These are phyloP conservation scores for Boechera retrofracta DNA, from an alignment of 345 rosid genomes.

Conservation along the genomic window DNA sequence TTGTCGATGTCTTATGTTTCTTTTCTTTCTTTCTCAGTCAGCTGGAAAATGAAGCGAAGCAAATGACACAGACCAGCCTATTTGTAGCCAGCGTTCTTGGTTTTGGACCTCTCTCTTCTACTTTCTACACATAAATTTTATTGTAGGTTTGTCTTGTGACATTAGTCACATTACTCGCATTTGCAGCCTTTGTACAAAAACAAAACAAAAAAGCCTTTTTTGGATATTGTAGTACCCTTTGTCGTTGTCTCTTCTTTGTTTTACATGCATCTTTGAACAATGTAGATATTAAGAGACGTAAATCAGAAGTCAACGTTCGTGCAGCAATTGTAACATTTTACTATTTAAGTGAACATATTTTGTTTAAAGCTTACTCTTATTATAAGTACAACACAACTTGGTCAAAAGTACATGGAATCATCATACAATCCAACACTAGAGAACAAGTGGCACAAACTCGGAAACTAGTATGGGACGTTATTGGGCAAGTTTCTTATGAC, in stretches of 20 bases:
- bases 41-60: constrained; percentile 20
- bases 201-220: constrained; percentile 23
- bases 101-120: constrained; percentile 27
- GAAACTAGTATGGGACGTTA: constrained; percentile 67
- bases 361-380: constrained; percentile 19
- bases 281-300: constrained; percentile 5
- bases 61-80: constrained; percentile 26
- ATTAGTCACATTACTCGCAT: constrained; percentile 33
- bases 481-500: constrained; percentile 83
- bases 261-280: constrained; percentile 19
- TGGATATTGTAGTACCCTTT: constrained; percentile 25
- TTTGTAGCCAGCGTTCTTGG: constrained; percentile 39
- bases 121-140: constrained; percentile 15
- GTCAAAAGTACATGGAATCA: constrained; percentile 6
- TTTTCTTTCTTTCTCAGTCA: constrained; percentile 11
- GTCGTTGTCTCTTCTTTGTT: constrained; percentile 4
- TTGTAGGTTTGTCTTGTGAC: constrained; percentile 44
- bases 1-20: background rate
- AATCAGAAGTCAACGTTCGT: constrained; percentile 24
- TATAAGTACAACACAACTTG: constrained; percentile 22
- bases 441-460: background rate
- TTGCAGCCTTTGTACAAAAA: constrained; percentile 45
- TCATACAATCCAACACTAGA: background rate
- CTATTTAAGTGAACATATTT: background rate
- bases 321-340: background rate